These are phyloP conservation scores for Atractiella rhizophila DNA, from an alignment of 768 basidiomycete species.

Conservation along the genomic window DNA sequence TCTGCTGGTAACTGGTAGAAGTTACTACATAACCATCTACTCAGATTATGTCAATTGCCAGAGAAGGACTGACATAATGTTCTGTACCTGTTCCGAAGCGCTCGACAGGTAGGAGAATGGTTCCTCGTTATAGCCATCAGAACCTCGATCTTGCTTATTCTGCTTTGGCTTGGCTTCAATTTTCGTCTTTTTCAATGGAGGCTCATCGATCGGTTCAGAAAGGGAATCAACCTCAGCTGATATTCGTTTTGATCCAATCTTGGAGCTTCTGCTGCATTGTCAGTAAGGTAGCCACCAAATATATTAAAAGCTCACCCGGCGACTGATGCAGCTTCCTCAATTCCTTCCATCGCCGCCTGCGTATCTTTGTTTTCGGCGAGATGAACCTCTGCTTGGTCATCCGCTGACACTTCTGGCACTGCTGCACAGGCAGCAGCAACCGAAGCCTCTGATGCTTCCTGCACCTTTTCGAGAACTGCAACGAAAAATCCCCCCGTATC, in stretches of 20 bases:
- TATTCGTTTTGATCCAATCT: too few species aligned
- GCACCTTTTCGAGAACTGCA: conserved; percentile 38
- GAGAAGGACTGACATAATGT: conserved; percentile 38
- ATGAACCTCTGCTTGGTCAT: not conserved
- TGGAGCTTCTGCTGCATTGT: too few species aligned
- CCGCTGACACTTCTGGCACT: not conserved
- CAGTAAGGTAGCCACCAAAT: too few species aligned
- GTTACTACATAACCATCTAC: conserved; percentile 26
- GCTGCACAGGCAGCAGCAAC: not conserved
- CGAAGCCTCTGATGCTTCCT: not conserved
- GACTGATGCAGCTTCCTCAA: not conserved
- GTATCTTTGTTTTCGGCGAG: conserved; percentile 1
- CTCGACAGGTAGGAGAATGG: conserved; percentile 23
- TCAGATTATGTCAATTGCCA: not conserved
- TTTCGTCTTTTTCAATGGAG: too few species aligned
- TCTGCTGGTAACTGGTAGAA: conserved; percentile 40
- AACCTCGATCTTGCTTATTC: too few species aligned
- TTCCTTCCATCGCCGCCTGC: not conserved
- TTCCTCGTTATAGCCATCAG: too few species aligned
- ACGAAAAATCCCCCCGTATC: conserved; percentile 95
- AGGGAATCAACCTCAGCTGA: too few species aligned
- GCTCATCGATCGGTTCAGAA: too few species aligned
- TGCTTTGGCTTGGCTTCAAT: too few species aligned
- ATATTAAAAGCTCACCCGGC: too few species aligned
- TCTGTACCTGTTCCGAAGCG: conserved; percentile 40